Percentiles rank a stretch among this genome's conserved stretches.
Evolutionary conservation across 1,284 basidiomycete genomes (phyloP).

Genomic region (Meira nashicola): DNA sequence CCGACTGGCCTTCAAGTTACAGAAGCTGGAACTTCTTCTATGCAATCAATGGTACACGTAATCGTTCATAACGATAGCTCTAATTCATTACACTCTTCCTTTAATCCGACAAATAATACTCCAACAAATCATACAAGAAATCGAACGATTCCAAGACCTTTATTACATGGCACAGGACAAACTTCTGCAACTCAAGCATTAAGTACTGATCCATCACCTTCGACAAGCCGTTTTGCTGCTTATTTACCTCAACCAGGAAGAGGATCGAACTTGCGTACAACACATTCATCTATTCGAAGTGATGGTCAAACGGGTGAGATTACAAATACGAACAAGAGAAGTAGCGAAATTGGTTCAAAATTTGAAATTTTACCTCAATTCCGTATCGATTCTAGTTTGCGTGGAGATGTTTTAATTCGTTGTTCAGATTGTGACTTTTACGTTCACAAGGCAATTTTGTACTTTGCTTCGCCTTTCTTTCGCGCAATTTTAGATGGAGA

Average conservation of each 20-base stretch:
- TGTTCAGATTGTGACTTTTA: slow-evolving; percentile 31
- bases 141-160: not conserved
- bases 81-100: not conserved
- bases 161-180: not conserved
- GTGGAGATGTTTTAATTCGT: slow-evolving; percentile 29
- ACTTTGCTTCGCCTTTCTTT: slow-evolving; percentile 35
- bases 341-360: not conserved
- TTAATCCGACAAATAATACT: not conserved
- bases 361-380: slow-evolving; percentile 6
- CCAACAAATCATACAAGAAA: not conserved
- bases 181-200: slow-evolving; percentile 3
- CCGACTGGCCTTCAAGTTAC: not conserved
- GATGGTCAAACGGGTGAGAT: not conserved
- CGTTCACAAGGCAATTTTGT: slow-evolving; percentile 31
- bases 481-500: slow-evolving; percentile 23
- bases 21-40: not conserved
- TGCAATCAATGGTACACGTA: too few species aligned
- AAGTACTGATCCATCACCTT: slow-evolving; percentile 3
- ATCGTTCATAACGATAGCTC: not conserved
- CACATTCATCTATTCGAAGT: not conserved
- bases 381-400: not conserved
- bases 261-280: not conserved
- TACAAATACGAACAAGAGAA: not conserved
- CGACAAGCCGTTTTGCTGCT: not conserved
- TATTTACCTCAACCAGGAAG: not conserved